Evolutionary conservation across 2,329 filamentous ascomycete genomes (phyloP).

Genomic region (Rutstroemia sp.): DNA sequence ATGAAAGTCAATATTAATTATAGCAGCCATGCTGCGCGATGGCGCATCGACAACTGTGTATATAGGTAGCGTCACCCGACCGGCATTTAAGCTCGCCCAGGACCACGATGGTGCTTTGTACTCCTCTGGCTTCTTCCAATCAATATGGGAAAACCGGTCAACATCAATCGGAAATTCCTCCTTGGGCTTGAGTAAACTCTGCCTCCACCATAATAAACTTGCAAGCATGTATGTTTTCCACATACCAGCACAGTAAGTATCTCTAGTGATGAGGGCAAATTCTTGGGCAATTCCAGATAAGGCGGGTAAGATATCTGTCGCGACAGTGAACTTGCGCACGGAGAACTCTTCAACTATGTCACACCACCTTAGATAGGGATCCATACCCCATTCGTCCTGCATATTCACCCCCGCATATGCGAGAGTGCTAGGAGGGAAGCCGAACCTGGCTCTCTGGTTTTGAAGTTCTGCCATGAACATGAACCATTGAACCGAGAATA

Average conservation of each 20-base stretch:
- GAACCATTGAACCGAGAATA: neutral
- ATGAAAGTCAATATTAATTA: constrained; percentile 4
- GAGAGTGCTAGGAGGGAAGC: constrained; percentile 1
- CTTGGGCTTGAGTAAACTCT: neutral
- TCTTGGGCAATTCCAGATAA: constrained; percentile 8
- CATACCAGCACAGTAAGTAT: constrained; percentile 10
- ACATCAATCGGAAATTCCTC: neutral
- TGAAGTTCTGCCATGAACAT: neutral
- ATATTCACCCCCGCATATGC: neutral
- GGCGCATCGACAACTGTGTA: neutral
- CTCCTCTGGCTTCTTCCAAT: constrained; percentile 4
- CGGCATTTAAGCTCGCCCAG: constrained; percentile 13
- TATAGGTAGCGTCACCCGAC: neutral
- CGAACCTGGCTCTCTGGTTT: neutral
- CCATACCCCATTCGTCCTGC: constrained; percentile 3
- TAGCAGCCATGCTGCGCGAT: constrained; percentile 5
- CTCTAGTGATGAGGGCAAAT: constrained; percentile 9
- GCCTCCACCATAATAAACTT: constrained; percentile 8
- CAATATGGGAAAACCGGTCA: constrained; percentile 1
- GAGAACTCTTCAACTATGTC: constrained; percentile 9
- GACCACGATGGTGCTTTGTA: constrained; percentile 14
- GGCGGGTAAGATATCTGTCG: constrained; percentile 9
- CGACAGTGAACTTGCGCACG: constrained; percentile 5
- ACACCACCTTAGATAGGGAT: constrained; percentile 10
- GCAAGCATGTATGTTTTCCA: constrained; percentile 9